Conservation (phyloP, 345 rosid species). For the Crucihimalaya himalaica region DNA sequence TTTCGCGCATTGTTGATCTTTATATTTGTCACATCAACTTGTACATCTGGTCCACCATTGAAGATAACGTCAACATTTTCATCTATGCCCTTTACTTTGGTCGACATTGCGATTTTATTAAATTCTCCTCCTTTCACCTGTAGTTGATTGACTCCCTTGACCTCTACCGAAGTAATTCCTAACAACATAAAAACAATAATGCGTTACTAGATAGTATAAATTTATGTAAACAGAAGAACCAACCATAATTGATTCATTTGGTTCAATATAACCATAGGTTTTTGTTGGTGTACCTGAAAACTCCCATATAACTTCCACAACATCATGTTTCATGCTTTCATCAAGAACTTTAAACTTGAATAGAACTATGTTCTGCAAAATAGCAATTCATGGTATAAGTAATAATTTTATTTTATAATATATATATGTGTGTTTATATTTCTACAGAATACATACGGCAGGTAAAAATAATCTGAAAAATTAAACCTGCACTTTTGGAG, state of each 20-base stretch:
- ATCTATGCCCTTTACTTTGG: background rate
- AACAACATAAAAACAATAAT: background rate
- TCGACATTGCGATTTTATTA: background rate
- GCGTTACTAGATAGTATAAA: too few relatives aligned
- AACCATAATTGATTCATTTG: background rate
- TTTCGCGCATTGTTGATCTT: background rate
- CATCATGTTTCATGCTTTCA: background rate
- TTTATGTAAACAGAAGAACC: background rate
- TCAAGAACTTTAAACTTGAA: constrained; percentile 19
- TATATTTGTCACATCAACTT: background rate
- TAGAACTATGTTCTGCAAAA: background rate
- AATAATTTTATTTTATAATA: background rate
- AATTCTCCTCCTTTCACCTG: background rate
- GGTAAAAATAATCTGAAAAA: background rate
- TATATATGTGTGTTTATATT: too few relatives aligned
- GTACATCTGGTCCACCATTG: background rate
- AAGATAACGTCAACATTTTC: background rate
- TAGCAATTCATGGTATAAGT: background rate
- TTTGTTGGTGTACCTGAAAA: constrained; percentile 11
- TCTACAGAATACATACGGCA: background rate
- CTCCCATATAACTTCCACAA: background rate
- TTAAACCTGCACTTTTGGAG: background rate
- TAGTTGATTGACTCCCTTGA: background rate
- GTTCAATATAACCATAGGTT: background rate
- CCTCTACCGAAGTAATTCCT: background rate